Conservation (phyloP, 331 rosid genomes). For the Quercus tomentella region DNA sequence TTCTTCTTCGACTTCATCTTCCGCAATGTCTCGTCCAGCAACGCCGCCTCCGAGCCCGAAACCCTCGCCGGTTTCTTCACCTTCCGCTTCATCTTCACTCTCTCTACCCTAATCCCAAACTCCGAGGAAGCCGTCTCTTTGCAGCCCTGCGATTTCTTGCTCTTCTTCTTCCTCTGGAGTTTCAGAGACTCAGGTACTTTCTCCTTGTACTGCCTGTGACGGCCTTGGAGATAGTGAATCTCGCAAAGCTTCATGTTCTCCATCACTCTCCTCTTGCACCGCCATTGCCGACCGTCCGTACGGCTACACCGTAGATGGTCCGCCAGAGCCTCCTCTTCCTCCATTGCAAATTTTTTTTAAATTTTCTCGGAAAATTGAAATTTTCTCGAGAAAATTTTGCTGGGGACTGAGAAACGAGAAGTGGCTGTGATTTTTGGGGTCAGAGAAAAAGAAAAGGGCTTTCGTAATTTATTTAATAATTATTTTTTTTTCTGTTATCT, state of each 20-base stretch:
- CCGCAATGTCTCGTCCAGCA: conserved; percentile 36
- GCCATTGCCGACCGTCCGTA: conserved; percentile 93
- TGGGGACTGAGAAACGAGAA: neutral
- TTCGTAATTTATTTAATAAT: neutral
- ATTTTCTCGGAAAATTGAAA: conserved; percentile 15
- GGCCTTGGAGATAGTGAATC: conserved; percentile 83
- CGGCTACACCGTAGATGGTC: conserved; percentile 85
- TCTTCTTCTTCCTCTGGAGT: conserved; percentile 52
- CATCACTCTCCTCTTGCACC: conserved; percentile 81
- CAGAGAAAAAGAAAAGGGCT: conserved; percentile 3
- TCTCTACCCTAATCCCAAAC: conserved; percentile 52
- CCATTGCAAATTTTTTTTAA: conserved; percentile 8
- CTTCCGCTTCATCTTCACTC: conserved; percentile 29
- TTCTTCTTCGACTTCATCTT: conserved; percentile 44
- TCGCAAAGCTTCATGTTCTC: conserved; percentile 83
- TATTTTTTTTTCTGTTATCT: neutral
- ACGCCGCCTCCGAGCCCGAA: conserved; percentile 20
- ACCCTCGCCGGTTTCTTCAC: conserved; percentile 39
- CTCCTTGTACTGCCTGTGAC: conserved; percentile 73
- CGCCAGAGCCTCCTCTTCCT: conserved; percentile 47
- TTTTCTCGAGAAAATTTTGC: conserved; percentile 21
- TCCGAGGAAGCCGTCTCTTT: conserved; percentile 25
- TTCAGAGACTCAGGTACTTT: conserved; percentile 88
- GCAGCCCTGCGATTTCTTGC: conserved; percentile 21
- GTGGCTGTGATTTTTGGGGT: neutral